phyloP scores from a whole-genome alignment of 345 rosid genomes.

The Stellera chamaejasme region DNA sequence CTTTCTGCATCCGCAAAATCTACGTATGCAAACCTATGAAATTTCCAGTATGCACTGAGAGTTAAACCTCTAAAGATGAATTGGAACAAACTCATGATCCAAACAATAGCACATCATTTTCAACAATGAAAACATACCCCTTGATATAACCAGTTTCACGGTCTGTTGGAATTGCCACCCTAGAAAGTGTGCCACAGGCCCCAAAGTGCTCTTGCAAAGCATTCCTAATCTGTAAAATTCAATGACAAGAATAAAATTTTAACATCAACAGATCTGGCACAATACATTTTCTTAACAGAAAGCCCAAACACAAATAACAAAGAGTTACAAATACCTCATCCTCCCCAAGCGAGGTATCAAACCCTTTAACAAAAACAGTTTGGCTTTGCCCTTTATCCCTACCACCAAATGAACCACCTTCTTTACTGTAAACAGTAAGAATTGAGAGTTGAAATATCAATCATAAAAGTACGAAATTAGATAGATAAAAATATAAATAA shows the following conservation, averaged over 20 bases:
- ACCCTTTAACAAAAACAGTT: slow-evolving; percentile 50
- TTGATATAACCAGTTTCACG: slow-evolving; percentile 51
- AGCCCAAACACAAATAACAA: not conserved
- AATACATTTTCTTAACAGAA: not conserved
- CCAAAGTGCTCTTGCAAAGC: slow-evolving; percentile 53
- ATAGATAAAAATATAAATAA: not conserved
- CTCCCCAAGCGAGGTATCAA: slow-evolving; percentile 40
- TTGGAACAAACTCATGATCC: not conserved
- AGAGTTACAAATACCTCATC: slow-evolving; percentile 33
- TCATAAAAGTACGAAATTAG: not conserved
- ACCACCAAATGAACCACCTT: slow-evolving; percentile 35
- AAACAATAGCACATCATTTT: not conserved
- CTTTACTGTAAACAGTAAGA: slow-evolving; percentile 32
- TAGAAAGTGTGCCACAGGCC: slow-evolving; percentile 59
- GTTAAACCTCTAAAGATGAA: not conserved
- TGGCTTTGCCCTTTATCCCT: slow-evolving; percentile 33
- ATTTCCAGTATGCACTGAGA: not conserved
- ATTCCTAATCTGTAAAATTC: slow-evolving; percentile 34
- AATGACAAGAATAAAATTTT: not conserved
- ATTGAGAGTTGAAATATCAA: too few relatives aligned
- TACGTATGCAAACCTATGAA: slow-evolving; percentile 61
- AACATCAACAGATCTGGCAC: too few relatives aligned
- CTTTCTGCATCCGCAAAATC: slow-evolving; percentile 38
- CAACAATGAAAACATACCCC: slow-evolving; percentile 46
- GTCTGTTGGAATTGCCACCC: slow-evolving; percentile 58